phyloP scores from a whole-genome alignment of 768 basidiomycete genomes.

The Nidularia pulvinata region DNA sequence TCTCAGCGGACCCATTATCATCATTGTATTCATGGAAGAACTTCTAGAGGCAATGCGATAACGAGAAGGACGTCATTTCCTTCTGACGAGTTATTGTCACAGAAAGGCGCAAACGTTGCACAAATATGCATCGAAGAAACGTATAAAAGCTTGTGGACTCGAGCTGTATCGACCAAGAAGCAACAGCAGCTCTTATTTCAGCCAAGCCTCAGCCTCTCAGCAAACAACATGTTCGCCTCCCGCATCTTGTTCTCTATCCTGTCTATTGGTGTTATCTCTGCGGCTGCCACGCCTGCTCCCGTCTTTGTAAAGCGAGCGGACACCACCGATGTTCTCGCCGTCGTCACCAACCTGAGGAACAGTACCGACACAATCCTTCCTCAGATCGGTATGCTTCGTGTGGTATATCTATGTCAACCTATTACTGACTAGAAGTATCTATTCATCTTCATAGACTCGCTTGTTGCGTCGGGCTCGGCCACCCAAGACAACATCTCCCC shows the following conservation, averaged over 20 bases:
- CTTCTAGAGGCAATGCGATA: no score
- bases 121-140: no score
- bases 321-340: background rate
- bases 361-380: background rate
- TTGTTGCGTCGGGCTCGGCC: background rate
- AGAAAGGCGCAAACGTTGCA: no score
- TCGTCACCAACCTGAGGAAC: background rate
- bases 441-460: background rate
- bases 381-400: background rate
- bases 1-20: no score
- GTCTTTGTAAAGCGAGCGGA: background rate
- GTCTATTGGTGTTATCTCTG: background rate
- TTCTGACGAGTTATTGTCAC: no score
- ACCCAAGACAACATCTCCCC: background rate
- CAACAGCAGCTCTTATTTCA: no score
- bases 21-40: no score
- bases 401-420: background rate
- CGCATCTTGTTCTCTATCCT: constrained; percentile 1
- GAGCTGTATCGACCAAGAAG: no score
- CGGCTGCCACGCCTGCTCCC: background rate
- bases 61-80: no score
- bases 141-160: no score
- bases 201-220: background rate
- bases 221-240: background rate
- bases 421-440: background rate